Base-by-base conservation (phyloP, 208 protist species). In the Trypanosoma vivax region DNA sequence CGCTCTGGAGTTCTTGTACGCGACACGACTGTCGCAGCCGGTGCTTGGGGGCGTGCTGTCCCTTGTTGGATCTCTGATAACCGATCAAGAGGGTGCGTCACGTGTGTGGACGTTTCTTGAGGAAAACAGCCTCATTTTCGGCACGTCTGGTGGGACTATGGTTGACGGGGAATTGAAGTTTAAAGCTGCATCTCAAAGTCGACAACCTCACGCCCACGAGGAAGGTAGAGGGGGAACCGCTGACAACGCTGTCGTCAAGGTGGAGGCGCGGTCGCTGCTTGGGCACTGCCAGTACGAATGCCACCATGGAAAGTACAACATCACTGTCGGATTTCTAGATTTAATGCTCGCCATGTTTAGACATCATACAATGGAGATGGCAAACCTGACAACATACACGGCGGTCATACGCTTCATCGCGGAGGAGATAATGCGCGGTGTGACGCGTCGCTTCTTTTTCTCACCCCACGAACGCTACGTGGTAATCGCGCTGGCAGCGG, bases 271-370 rank as follows among this genome's bases (percentile, higher is more conserved):
- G 3, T 88, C 80, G 2, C 51, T 93, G 18, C 49, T 90, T 1
- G 81, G 79, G 0, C 86, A 93, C 70, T 89, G 81, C 58, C 70
- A 81, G 55, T 87, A 78, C 47, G 86, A 93, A 57, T 56, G 58
- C 42, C 73, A 75, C 21, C 49, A 76, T 2, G 82, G 73, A 43
- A 70, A 54, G 13, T 93, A 86, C 59, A 62, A 71, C 60, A 88
- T 93, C 47, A 88, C 81, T 4, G 72, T 82, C 35, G 86, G 86
- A 5, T 84, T 89, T 50, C 68, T 93, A 6, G 63, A 84, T 69
- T 70, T 93, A 29, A 69, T 88, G 33, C 66, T 84, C 27, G 67
- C 79, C 18, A 69, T 93, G 35, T 74, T 88, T 42, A 74, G 76
- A 43, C 60, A 83, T 51, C 70, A 79, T 51, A 42, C 59, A 23